phyloP scores from a whole-genome alignment of 139 green algal genomes.

The Haematococcus sp. region DNA sequence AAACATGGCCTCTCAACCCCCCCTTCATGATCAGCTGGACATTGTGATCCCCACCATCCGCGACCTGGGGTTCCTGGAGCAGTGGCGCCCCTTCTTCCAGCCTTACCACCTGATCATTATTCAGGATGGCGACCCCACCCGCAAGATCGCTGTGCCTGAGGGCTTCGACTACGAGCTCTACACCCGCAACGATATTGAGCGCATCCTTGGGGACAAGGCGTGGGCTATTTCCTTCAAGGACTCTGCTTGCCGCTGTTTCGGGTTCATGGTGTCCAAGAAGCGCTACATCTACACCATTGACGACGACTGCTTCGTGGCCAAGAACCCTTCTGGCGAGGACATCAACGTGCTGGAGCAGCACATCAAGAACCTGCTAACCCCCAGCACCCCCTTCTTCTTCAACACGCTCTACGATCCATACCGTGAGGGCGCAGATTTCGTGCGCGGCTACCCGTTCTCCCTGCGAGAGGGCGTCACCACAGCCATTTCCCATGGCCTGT shows the following conservation, averaged over 20 bases:
- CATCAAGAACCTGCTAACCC: constrained; percentile 89
- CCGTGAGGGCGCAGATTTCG: constrained; percentile 53
- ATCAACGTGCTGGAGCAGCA: constrained; percentile 96
- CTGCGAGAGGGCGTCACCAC: constrained; percentile 89
- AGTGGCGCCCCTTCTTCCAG: constrained; percentile 89
- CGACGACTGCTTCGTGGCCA: constrained; percentile 94
- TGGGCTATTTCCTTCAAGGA: constrained; percentile 97
- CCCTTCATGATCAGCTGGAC: constrained; percentile 46
- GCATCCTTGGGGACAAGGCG: constrained; percentile 90
- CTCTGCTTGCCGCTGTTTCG: constrained; percentile 92
- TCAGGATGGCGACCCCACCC: constrained; percentile 87
- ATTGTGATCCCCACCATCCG: constrained; percentile 91
- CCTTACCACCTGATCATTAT: constrained; percentile 42
- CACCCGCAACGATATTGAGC: constrained; percentile 93
- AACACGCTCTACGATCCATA: constrained; percentile 98
- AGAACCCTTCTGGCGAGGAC: constrained; percentile 73
- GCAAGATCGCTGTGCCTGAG: constrained; percentile 73
- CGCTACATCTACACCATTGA: constrained; percentile 97
- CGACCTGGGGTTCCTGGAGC: constrained; percentile 83
- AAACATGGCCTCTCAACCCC: too few species aligned
- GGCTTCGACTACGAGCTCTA: constrained; percentile 96
- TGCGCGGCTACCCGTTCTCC: constrained; percentile 85
- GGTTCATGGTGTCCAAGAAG: constrained; percentile 93
- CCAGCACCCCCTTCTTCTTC: constrained; percentile 96
- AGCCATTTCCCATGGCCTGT: constrained; percentile 91